Conservation (phyloP, 2,329 filamentous ascomycete species). For the Neoascochyta sp. region DNA sequence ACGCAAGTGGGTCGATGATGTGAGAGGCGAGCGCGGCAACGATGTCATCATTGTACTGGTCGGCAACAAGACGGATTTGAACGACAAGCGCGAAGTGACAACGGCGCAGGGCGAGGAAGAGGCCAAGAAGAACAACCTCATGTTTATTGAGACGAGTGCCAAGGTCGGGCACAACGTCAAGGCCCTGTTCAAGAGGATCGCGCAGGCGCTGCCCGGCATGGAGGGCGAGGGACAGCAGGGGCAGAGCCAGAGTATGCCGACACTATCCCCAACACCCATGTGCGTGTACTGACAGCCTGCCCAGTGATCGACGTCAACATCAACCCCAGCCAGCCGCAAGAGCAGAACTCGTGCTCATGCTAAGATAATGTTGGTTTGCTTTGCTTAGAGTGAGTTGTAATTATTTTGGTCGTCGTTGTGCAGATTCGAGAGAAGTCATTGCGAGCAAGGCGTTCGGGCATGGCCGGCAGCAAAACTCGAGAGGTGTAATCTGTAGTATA, state of each 20-base stretch:
- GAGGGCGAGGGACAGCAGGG: slow-evolving; percentile 80
- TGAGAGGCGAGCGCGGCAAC: slow-evolving; percentile 91
- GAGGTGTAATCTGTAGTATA: slow-evolving; percentile 36
- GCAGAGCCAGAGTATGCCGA: slow-evolving; percentile 71
- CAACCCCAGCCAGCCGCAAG: slow-evolving; percentile 61
- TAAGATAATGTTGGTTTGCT: slow-evolving; percentile 16
- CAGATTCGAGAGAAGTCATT: too few relatives aligned
- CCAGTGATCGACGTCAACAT: slow-evolving; percentile 93
- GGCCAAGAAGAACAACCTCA: slow-evolving; percentile 93
- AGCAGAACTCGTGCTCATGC: slow-evolving; percentile 51
- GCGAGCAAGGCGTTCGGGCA: slow-evolving; percentile 41
- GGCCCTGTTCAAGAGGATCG: slow-evolving; percentile 94
- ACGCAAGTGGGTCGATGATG: slow-evolving; percentile 98
- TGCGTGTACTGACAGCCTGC: slow-evolving; percentile 17
- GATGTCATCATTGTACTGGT: slow-evolving; percentile 99
- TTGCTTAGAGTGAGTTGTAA: slow-evolving; percentile 33
- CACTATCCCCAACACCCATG: neutral
- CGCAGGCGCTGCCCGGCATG: slow-evolving; percentile 96
- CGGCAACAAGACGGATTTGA: slow-evolving; percentile 98
- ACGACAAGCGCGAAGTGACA: slow-evolving; percentile 96
- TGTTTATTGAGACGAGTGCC: slow-evolving; percentile 98
- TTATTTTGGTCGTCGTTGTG: slow-evolving; percentile 31
- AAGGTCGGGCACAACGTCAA: slow-evolving; percentile 99
- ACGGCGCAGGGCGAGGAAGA: slow-evolving; percentile 96
- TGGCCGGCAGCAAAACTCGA: slow-evolving; percentile 9